Evolutionary conservation across 345 rosid species (phyloP).

Genomic region (Passiflora organensis): DNA sequence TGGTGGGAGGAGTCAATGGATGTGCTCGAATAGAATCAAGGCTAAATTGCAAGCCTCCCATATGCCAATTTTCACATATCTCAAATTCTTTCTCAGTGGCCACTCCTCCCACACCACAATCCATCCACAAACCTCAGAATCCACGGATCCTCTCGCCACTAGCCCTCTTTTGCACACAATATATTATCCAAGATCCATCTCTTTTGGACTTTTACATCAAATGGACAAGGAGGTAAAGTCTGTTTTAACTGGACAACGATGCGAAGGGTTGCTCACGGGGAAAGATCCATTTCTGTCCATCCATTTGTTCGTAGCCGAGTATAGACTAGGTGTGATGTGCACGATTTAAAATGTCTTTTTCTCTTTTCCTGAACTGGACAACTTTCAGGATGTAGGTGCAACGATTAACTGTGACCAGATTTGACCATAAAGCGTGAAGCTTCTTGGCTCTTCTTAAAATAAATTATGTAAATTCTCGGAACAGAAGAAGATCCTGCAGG

Average conservation of each 20-base stretch:
- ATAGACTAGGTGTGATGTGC: too few relatives aligned
- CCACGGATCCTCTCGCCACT: neutral
- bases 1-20: conserved; percentile 13
- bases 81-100: neutral
- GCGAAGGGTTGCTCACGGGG: neutral
- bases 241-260: neutral
- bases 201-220: neutral
- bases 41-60: neutral
- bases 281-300: neutral
- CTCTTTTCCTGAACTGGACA: too few relatives aligned
- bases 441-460: too few relatives aligned
- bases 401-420: too few relatives aligned
- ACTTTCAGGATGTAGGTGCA: too few relatives aligned
- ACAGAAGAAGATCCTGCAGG: too few relatives aligned
- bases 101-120: neutral
- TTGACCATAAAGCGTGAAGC: too few relatives aligned
- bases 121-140: neutral
- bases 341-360: too few relatives aligned
- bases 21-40: conserved; percentile 9
- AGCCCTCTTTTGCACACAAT: neutral
- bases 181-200: neutral
- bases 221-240: neutral
- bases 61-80: neutral
- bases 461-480: too few relatives aligned
- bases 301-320: too few relatives aligned